Evolutionary conservation across 768 basidiomycete species (phyloP).

Genomic region (Boletus reticuloceps): DNA sequence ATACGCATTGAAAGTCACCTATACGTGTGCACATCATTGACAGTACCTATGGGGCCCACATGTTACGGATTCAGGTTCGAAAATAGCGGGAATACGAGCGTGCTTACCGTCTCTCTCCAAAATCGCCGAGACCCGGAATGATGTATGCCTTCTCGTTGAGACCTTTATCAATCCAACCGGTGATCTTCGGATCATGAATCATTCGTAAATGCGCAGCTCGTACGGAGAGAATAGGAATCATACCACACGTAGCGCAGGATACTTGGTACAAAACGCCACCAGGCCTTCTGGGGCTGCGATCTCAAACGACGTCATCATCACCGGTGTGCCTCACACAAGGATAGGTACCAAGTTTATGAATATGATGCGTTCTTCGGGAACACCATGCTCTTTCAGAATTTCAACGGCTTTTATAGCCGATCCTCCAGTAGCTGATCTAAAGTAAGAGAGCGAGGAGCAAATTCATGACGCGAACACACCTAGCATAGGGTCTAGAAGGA

Average conservation of each 20-base stretch:
- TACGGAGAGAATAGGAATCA: constrained; percentile 26
- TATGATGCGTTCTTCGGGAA: constrained; percentile 92
- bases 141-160: constrained; percentile 91
- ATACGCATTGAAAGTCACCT: too few species aligned
- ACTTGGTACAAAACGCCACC: constrained; percentile 70
- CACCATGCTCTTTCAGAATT: constrained; percentile 86
- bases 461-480: constrained; percentile 45
- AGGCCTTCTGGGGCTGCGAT: constrained; percentile 91
- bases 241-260: constrained; percentile 76
- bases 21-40: constrained; percentile 6
- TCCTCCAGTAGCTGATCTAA: constrained; percentile 77
- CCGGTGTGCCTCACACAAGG: background rate
- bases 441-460: background rate
- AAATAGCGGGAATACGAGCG: background rate
- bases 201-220: background rate
- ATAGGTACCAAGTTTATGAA: constrained; percentile 83
- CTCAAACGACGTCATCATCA: constrained; percentile 37
- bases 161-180: constrained; percentile 93
- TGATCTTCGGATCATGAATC: constrained; percentile 52
- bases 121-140: constrained; percentile 95
- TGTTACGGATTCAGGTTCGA: background rate
- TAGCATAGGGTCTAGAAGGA: constrained; percentile 97
- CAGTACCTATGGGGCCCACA: constrained; percentile 19
- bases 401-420: constrained; percentile 98
- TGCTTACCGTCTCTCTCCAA: constrained; percentile 80